Conservation (phyloP, 2,329 filamentous ascomycete species). For the Lachnum nothofagi region DNA sequence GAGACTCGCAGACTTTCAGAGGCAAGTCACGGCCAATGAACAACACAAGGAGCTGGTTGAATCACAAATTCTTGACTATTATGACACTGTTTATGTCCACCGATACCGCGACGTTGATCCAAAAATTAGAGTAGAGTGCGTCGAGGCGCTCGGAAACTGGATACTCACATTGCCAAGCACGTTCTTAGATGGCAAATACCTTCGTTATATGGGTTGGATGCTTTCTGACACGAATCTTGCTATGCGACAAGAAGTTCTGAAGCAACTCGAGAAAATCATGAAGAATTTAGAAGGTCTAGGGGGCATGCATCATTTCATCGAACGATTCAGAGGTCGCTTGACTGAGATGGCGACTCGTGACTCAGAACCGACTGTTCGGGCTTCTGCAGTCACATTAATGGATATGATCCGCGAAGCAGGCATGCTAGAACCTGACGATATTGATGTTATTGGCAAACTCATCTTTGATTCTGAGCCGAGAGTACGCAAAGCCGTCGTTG, state of each 20-base stretch:
- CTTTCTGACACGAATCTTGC: constrained; percentile 73
- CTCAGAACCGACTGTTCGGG: constrained; percentile 73
- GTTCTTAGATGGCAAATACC: constrained; percentile 84
- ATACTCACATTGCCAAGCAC: constrained; percentile 77
- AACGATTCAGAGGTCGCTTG: constrained; percentile 78
- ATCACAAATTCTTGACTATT: constrained; percentile 73
- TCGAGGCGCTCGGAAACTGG: constrained; percentile 82
- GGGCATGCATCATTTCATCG: constrained; percentile 81
- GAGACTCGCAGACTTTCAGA: constrained; percentile 67
- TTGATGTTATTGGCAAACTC: constrained; percentile 80
- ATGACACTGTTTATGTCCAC: constrained; percentile 90
- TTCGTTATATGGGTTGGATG: constrained; percentile 94
- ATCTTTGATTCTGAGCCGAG: constrained; percentile 82
- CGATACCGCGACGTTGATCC: constrained; percentile 92
- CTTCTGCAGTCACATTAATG: constrained; percentile 73
- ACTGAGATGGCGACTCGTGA: constrained; percentile 91
- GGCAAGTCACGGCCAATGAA: constrained; percentile 51
- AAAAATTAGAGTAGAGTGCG: constrained; percentile 81
- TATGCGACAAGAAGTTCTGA: constrained; percentile 79
- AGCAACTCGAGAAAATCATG: constrained; percentile 75
- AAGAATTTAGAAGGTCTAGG: constrained; percentile 72
- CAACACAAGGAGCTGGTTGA: constrained; percentile 53
- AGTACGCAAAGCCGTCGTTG: constrained; percentile 81
- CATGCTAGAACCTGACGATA: constrained; percentile 83
- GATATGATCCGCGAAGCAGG: constrained; percentile 78